Evolutionary conservation across 139 green algal species (phyloP).

Genomic region (Volvox africanus): DNA sequence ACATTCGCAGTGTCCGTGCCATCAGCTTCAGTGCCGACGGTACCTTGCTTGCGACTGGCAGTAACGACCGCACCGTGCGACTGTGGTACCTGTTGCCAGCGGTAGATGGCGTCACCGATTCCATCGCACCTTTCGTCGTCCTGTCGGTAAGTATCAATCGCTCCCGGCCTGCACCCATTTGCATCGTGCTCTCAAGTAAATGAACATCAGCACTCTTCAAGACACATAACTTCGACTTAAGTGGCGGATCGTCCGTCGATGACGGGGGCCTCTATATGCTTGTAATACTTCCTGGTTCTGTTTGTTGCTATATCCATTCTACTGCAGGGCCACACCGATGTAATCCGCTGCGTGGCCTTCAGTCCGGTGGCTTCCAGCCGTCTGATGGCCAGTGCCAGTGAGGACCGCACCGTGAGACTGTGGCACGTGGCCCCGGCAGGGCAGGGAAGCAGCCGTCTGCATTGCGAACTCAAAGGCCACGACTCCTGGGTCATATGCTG

Average conservation of each 20-base stretch:
- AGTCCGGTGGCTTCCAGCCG: constrained; percentile 8
- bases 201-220: too few species aligned
- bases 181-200: too few species aligned
- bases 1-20: constrained; percentile 12
- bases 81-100: constrained; percentile 5
- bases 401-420: constrained; percentile 42
- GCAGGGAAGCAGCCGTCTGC: constrained; percentile 33
- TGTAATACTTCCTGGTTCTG: background rate
- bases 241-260: too few species aligned
- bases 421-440: constrained; percentile 31
- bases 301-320: background rate
- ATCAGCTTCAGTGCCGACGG: constrained; percentile 40
- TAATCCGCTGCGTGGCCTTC: constrained; percentile 43
- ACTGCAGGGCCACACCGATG: constrained; percentile 34
- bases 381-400: constrained; percentile 13
- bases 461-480: constrained; percentile 30
- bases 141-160: background rate
- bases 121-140: constrained; percentile 26
- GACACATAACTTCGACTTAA: too few species aligned
- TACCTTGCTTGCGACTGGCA: constrained; percentile 5
- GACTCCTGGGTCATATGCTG: constrained; percentile 34
- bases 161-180: too few species aligned
- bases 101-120: too few species aligned
- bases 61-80: constrained; percentile 34
- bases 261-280: background rate